Evolutionary conservation across 2,329 filamentous ascomycete species (phyloP).

Genomic region (Torrubiella hemipterigena): DNA sequence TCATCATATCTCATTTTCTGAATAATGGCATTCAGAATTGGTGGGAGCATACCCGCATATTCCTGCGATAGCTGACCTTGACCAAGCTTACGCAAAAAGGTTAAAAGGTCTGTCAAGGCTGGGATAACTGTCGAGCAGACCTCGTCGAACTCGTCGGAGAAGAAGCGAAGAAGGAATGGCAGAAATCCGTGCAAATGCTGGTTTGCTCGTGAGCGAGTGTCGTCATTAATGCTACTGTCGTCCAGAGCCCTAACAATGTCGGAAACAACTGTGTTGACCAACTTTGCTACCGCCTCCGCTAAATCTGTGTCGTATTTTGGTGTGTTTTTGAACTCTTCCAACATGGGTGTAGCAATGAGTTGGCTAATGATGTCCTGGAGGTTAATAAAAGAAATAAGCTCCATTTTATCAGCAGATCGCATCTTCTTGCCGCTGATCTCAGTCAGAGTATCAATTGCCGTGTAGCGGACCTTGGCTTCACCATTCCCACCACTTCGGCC

Average conservation of each 20-base stretch:
- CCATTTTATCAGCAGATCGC: slow-evolving; percentile 84
- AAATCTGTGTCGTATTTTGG: slow-evolving; percentile 90
- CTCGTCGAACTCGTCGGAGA: slow-evolving; percentile 96
- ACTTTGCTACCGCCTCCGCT: slow-evolving; percentile 86
- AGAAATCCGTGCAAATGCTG: slow-evolving; percentile 74
- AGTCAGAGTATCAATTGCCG: slow-evolving; percentile 87
- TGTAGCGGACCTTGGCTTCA: slow-evolving; percentile 74
- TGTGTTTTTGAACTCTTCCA: slow-evolving; percentile 68
- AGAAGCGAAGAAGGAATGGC: slow-evolving; percentile 81
- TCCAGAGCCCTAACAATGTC: slow-evolving; percentile 85
- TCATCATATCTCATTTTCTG: slow-evolving; percentile 97
- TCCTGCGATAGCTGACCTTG: slow-evolving; percentile 59
- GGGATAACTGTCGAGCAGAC: slow-evolving; percentile 93
- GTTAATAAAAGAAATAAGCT: slow-evolving; percentile 85
- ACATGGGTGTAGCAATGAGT: slow-evolving; percentile 69
- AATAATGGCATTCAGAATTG: slow-evolving; percentile 84
- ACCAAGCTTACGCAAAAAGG: slow-evolving; percentile 74
- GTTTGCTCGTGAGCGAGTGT: slow-evolving; percentile 63
- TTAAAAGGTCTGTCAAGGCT: slow-evolving; percentile 82
- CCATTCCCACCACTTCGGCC: slow-evolving; percentile 53
- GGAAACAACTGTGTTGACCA: slow-evolving; percentile 80
- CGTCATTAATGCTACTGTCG: slow-evolving; percentile 45
- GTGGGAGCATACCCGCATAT: slow-evolving; percentile 72
- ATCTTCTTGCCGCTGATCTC: slow-evolving; percentile 98
- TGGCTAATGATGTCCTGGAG: slow-evolving; percentile 75